A percentile compares a stretch with the other conserved stretches of the same genome.
phyloP scores from a whole-genome alignment of 106 monocot genomes.

The Dioscorea alata region DNA sequence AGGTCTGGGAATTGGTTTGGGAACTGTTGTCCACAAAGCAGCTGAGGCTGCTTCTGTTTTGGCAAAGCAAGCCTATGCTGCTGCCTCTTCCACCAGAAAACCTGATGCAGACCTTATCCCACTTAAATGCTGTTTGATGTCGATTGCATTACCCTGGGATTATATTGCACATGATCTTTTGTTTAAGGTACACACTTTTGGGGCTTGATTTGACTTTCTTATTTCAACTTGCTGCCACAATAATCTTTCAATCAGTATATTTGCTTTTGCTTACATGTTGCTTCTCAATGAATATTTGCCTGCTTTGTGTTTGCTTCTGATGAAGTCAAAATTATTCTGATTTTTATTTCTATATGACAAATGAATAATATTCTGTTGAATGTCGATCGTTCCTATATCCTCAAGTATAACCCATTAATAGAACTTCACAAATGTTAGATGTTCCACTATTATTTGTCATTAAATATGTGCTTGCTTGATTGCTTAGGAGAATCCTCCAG shows the following conservation, averaged over 20 bases:
- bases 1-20: constrained; percentile 42
- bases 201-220: neutral
- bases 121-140: constrained; percentile 93
- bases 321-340: no score
- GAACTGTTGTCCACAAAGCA: constrained; percentile 64
- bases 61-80: constrained; percentile 78
- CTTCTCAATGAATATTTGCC: neutral
- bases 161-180: constrained; percentile 82
- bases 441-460: neutral
- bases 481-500: constrained; percentile 6
- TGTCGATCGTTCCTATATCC: neutral
- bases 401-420: neutral
- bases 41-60: constrained; percentile 72
- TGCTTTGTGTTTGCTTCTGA: neutral
- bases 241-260: neutral
- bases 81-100: constrained; percentile 37
- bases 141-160: constrained; percentile 92
- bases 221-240: neutral
- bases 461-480: neutral
- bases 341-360: neutral
- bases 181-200: constrained; percentile 54
- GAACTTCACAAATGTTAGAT: neutral
- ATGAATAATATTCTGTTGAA: neutral
- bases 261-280: neutral
- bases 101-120: constrained; percentile 46